Conservation (phyloP, 2,329 filamentous ascomycete species). For the Botrytis cinerea region DNA sequence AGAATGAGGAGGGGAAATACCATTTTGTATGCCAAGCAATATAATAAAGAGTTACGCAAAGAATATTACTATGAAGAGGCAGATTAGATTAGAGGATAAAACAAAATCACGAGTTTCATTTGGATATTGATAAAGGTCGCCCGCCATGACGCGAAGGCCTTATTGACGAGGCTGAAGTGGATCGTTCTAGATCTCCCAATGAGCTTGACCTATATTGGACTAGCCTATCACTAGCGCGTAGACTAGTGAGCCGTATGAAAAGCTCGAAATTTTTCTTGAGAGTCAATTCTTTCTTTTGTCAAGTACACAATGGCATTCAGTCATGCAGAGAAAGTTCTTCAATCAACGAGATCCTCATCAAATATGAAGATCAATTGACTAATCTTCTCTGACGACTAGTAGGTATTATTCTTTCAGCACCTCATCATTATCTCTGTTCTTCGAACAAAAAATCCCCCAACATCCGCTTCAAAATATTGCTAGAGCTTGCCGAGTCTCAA, state of each 20-base stretch:
- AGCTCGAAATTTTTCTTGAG: neutral
- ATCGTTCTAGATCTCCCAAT: neutral
- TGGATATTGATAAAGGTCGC: slow-evolving; percentile 13
- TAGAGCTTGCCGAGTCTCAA: slow-evolving; percentile 56
- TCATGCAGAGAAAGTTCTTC: neutral
- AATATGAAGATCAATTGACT: neutral
- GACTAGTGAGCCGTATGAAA: slow-evolving; percentile 2
- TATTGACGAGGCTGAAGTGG: slow-evolving; percentile 13
- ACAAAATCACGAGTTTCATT: neutral
- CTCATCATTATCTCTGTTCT: neutral
- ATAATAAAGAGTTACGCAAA: neutral
- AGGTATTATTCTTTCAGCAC: neutral
- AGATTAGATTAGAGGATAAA: too few relatives aligned
- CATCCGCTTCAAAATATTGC: slow-evolving; percentile 45
- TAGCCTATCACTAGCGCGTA: neutral
- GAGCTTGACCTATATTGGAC: neutral
- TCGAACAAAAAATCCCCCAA: slow-evolving; percentile 9
- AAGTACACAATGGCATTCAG: neutral
- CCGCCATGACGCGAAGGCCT: slow-evolving; percentile 15
- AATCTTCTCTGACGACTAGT: neutral
- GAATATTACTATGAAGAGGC: neutral
- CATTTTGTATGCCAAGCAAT: neutral
- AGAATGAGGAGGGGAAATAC: neutral
- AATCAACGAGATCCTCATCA: neutral
- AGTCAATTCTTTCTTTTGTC: neutral